These are phyloP conservation scores for Straminergon stramineum DNA, from an alignment of 225 moss, liverwort and hornwort genomes.

Conservation along the genomic window DNA sequence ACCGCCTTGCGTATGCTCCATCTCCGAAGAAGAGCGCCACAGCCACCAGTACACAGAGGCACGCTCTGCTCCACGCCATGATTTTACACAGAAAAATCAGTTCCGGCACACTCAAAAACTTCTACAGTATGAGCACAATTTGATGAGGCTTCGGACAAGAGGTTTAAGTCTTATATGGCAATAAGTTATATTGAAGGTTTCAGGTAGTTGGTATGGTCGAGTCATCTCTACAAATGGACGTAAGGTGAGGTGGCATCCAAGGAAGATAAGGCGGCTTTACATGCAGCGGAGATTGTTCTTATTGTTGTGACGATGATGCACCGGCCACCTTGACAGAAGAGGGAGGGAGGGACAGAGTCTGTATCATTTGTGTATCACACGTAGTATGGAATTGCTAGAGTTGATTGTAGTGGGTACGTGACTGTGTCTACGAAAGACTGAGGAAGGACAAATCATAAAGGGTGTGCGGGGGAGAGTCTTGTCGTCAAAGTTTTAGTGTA, in stretches of 20 bases:
- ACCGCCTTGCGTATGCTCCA: constrained; percentile 2
- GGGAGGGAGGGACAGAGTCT: background rate
- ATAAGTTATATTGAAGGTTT: background rate
- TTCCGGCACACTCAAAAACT: background rate
- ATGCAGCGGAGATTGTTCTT: background rate
- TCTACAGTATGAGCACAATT: background rate
- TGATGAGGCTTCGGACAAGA: background rate
- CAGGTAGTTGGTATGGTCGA: background rate
- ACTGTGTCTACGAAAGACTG: too few relatives aligned
- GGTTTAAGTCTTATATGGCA: background rate
- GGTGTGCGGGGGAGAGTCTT: background rate
- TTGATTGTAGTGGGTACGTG: background rate
- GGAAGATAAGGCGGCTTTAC: background rate
- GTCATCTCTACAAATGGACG: background rate
- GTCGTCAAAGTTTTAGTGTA: background rate
- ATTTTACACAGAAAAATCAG: background rate
- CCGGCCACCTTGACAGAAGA: background rate
- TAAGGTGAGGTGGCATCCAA: background rate
- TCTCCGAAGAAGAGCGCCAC: background rate
- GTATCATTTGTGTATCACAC: background rate
- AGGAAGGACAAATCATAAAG: background rate
- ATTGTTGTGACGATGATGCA: background rate
- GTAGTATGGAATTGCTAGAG: background rate
- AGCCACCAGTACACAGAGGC: background rate
- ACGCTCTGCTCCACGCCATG: constrained; percentile 2